Evolutionary conservation across 148 eudicot genomes (phyloP).

Genomic region (Dysphania ambrosioides): DNA sequence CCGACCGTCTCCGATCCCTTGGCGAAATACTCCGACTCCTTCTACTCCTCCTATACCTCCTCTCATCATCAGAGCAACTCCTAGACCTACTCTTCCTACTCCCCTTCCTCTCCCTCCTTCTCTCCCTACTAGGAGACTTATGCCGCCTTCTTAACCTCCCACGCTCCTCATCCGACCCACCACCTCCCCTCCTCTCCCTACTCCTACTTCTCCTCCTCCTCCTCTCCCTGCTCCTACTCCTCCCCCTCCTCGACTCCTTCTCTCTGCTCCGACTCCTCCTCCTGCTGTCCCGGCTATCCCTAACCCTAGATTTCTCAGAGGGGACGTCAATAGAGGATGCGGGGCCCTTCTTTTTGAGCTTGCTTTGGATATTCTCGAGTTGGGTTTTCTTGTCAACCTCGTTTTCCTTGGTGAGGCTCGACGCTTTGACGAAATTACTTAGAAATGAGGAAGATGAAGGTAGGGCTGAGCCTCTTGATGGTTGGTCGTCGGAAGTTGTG

Average conservation of each 20-base stretch:
- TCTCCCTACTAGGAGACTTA: slow-evolving; percentile 27
- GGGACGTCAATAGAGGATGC: slow-evolving; percentile 24
- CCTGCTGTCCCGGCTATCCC: slow-evolving; percentile 25
- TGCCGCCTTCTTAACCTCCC: slow-evolving; percentile 26
- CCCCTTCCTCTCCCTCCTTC: slow-evolving; percentile 26
- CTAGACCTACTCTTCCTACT: slow-evolving; percentile 25
- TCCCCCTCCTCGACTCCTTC: slow-evolving; percentile 23
- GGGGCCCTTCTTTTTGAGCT: slow-evolving; percentile 51
- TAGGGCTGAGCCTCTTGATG: slow-evolving; percentile 53
- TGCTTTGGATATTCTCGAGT: slow-evolving; percentile 55
- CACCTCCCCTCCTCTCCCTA: slow-evolving; percentile 1
- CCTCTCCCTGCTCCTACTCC: slow-evolving; percentile 16
- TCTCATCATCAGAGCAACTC: slow-evolving; percentile 27
- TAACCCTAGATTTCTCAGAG: slow-evolving; percentile 24
- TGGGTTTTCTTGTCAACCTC: slow-evolving; percentile 47
- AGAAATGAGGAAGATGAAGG: slow-evolving; percentile 49
- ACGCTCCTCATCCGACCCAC: slow-evolving; percentile 24
- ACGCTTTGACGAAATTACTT: slow-evolving; percentile 67
- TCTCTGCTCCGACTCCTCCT: slow-evolving; percentile 19
- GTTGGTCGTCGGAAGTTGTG: slow-evolving; percentile 26
- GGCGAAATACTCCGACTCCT: slow-evolving; percentile 50
- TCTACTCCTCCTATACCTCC: slow-evolving; percentile 13
- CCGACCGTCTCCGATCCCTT: slow-evolving; percentile 23
- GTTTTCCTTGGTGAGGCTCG: slow-evolving; percentile 40
- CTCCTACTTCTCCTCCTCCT: slow-evolving; percentile 15